phyloP scores from a whole-genome alignment of 495 filamentous ascomycete genomes.

The Choiromyces venosus region DNA sequence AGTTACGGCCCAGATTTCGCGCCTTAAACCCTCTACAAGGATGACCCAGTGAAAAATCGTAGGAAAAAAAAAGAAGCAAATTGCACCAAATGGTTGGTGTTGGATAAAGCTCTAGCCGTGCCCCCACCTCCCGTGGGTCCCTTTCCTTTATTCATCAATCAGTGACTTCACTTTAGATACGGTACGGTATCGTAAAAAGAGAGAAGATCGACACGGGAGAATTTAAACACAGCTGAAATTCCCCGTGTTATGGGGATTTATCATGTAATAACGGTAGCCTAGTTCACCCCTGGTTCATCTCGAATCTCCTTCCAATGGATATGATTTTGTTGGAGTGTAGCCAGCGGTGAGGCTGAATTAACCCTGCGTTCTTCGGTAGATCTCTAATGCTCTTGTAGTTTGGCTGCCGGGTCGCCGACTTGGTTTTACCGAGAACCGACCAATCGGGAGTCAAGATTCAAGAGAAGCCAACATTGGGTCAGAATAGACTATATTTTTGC shows the following conservation, averaged over 20 bases:
- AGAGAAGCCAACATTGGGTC: background rate
- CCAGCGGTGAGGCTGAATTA: background rate
- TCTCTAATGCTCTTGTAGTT: background rate
- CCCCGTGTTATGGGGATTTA: background rate
- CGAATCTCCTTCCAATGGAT: background rate
- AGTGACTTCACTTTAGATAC: background rate
- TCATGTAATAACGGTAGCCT: background rate
- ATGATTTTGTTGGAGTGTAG: background rate
- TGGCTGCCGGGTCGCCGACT: background rate
- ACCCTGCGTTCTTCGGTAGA: background rate
- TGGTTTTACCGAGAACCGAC: background rate
- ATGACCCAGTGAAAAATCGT: background rate
- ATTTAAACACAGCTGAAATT: constrained; percentile 1
- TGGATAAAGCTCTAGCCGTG: background rate
- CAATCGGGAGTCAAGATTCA: background rate
- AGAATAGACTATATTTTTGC: background rate
- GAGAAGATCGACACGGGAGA: background rate
- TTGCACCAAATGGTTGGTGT: background rate
- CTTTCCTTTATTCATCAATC: background rate
- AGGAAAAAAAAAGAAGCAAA: background rate
- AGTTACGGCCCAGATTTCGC: background rate
- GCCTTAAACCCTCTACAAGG: background rate
- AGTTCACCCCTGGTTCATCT: background rate
- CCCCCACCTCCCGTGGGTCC: background rate
- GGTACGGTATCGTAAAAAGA: background rate